Evolutionary conservation across 495 filamentous ascomycete genomes (phyloP).

Genomic region (Aspergillus nidulans): DNA sequence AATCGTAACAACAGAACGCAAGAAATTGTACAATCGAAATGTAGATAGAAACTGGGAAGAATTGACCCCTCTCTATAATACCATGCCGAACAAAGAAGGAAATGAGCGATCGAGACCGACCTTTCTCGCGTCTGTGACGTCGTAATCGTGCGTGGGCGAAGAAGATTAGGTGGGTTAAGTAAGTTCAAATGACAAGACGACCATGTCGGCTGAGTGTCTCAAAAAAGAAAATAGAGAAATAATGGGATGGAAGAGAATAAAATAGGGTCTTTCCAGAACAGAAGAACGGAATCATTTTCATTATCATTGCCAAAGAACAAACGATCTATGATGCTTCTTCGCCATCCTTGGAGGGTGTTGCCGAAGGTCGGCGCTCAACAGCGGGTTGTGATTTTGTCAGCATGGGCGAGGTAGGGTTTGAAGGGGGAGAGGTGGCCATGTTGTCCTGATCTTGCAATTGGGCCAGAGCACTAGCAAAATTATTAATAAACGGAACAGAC

Average conservation of each 20-base stretch:
- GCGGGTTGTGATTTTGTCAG: constrained; percentile 51
- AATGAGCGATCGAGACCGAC: constrained; percentile 23
- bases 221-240: constrained; percentile 18
- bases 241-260: constrained; percentile 19
- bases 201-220: constrained; percentile 18
- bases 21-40: constrained; percentile 23
- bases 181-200: constrained; percentile 22
- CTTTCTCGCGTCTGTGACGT: constrained; percentile 12
- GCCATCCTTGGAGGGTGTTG: constrained; percentile 46
- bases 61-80: constrained; percentile 14
- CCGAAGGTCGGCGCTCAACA: constrained; percentile 41
- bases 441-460: constrained; percentile 53
- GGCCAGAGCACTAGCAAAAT: constrained; percentile 50
- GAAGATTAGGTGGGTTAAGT: constrained; percentile 18
- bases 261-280: constrained; percentile 35
- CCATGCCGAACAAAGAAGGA: constrained; percentile 6
- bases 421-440: constrained; percentile 55
- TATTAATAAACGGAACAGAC: constrained; percentile 19
- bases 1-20: constrained; percentile 10
- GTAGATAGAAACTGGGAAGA: neutral
- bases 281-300: constrained; percentile 39
- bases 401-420: constrained; percentile 54
- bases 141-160: constrained; percentile 30
- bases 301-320: constrained; percentile 40
- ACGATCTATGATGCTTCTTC: constrained; percentile 44